Base-by-base conservation (phyloP, 495 filamentous ascomycete genomes). In the Delitschia confertaspora region DNA sequence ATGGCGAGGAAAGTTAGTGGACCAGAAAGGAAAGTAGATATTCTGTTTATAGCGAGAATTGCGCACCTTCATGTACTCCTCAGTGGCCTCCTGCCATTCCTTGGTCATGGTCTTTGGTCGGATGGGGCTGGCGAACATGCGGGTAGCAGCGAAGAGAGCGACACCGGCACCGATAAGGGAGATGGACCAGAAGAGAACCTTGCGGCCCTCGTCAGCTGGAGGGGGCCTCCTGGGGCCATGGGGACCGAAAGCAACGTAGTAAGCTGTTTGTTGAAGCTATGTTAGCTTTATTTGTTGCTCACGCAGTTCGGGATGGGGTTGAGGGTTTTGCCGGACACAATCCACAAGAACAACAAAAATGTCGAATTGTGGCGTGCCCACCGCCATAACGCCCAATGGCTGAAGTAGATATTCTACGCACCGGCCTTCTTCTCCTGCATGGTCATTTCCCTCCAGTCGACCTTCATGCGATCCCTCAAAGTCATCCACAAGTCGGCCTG, bases 401-500 rank as follows among this genome's bases (percentile, higher is more conserved):
- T 35, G 16, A 22, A 20, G 4, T n/a, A 43, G 34, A 16, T 22
- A 37, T 14, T 37, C 6, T 39, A 83, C 91, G 59, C 80, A 96
- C 91, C 89, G 60, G 91, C 93, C 73, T 93, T 95, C 83, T 96
- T 95, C 75, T 98, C 91, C 66, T 86, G 79, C 51, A 88, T 29
- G 21, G 91, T 98, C 75, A 98, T 71, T 57, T 95, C 85, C 59
- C 82, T 74, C 91, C 91, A 98, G 66, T 85, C 84, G 51, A 72
- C 79, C 83, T 95, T 96, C 91, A 96, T 96, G 58, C 91, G 80
- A 71, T 98, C 91, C 58, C 91, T 73, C 63, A 98, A 72, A 57
- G 82, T 71, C 91, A 98, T 98, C 89, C 89, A 98, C 56, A 98
- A 69, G 61, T 96, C 91, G 47, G 93, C 91, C 78, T 98, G 91